Evolutionary conservation across 768 basidiomycete species (phyloP).

Genomic region (Leccinum fibrillosum): DNA sequence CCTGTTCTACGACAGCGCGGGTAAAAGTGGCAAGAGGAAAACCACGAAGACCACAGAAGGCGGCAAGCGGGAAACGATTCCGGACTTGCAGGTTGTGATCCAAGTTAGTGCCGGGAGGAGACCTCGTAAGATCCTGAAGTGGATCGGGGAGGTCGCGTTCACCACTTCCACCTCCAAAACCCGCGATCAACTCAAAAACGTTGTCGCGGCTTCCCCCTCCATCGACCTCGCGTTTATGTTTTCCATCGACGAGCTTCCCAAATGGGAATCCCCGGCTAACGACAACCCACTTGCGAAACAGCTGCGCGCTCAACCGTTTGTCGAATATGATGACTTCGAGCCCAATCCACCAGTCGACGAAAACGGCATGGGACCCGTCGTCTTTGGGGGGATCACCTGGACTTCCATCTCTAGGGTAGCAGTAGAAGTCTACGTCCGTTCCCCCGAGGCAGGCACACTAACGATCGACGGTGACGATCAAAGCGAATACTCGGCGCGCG

Average conservation of each 20-base stretch:
- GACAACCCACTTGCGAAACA: not conserved
- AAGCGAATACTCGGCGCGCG: not conserved
- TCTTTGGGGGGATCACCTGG: not conserved
- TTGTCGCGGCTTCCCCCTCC: not conserved
- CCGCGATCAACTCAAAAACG: not conserved
- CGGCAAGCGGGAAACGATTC: not conserved
- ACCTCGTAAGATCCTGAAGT: not conserved
- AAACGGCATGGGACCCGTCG: not conserved
- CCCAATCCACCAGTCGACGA: not conserved
- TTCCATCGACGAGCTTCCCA: not conserved
- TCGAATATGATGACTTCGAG: not conserved
- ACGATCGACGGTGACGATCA: not conserved
- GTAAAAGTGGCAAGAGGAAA: too few species aligned
- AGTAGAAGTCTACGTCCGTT: not conserved
- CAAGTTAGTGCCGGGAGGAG: not conserved
- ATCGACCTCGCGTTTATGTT: not conserved
- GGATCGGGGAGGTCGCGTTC: not conserved
- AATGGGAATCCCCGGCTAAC: not conserved
- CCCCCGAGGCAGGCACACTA: not conserved
- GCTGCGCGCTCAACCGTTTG: not conserved
- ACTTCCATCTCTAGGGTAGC: not conserved
- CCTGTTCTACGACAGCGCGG: not conserved
- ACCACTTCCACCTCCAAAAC: not conserved
- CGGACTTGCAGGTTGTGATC: not conserved
- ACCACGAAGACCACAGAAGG: not conserved